Base-by-base conservation (phyloP, 179 eudicot genomes). In the Spergularia azorica region DNA sequence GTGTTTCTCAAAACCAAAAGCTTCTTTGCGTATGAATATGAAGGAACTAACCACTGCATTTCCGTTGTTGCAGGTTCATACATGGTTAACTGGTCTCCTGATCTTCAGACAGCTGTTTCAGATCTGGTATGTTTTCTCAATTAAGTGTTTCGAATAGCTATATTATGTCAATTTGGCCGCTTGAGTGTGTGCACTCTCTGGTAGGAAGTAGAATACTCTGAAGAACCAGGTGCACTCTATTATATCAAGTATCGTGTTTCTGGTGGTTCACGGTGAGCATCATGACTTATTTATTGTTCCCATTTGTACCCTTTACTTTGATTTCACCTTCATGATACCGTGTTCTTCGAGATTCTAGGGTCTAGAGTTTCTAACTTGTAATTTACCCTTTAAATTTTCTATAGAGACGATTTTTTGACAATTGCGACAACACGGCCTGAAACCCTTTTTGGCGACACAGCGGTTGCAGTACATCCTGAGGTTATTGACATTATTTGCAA, bases 31-130 rank as follows among this genome's bases (percentile, higher is more conserved):
- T 15, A 70, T 18, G 17, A 43, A 43, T 3, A 43, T 43, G 48
- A 43, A 7, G 65, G 58, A 41, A n/a, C 18, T 17, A 10, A 66
- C 68, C 65, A 70, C 57, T 73, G 43, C 64, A 43, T 38, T 65
- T 9, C 69, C 39, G 51, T 62, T 82, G 58, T 89, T 89, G 70
- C 91, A 95, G 99, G 99, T 70, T 93, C 99, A 74, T 95, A 95
- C 86, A 88, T 95, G 97, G 99, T 95, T 76, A 95, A 95, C 83
- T 95, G 99, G 99, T 95, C 99, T 20, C 98, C 98, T 9, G 91
- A 85, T 82, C 88, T 95, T 48, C 99, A 95, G 82, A 95, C 99
- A 80, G 99, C 99, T 52, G 99, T 95, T 74, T 95, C 99, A 57
- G 99, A 95, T 87, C 85, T 95, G 98, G 99, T 95, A 90, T 71